A percentile compares a stretch with the other conserved stretches of the same genome.
These are phyloP conservation scores for Aspergillus indologenus DNA, from an alignment of 495 filamentous ascomycete species.

Conservation along the genomic window DNA sequence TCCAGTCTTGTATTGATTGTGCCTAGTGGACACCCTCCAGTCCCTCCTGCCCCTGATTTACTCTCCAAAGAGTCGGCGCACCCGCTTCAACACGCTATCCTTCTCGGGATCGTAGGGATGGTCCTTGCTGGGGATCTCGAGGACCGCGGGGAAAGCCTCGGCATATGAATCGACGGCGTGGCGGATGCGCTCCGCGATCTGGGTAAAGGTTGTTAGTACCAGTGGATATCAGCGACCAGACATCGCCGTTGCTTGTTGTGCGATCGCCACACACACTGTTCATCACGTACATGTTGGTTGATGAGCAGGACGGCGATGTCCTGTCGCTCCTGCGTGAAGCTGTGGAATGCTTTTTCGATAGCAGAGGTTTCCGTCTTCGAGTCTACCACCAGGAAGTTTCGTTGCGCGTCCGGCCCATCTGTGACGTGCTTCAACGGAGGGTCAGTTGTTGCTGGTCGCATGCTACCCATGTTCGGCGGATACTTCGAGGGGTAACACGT, in stretches of 20 bases:
- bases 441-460: constrained; percentile 7
- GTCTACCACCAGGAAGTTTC: constrained; percentile 98
- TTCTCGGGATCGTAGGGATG: constrained; percentile 99
- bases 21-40: constrained; percentile 7
- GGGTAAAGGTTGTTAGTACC: constrained; percentile 9
- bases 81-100: constrained; percentile 91
- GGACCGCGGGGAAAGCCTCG: constrained; percentile 56
- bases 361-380: constrained; percentile 80
- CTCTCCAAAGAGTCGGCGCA: constrained; percentile 89
- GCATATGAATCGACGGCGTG: constrained; percentile 58
- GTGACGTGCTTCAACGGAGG: constrained; percentile 62
- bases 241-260: neutral
- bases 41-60: constrained; percentile 38
- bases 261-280: neutral
- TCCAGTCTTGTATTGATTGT: neutral
- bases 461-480: neutral
- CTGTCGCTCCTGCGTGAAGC: constrained; percentile 82
- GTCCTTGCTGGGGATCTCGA: constrained; percentile 99
- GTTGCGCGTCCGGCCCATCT: constrained; percentile 75
- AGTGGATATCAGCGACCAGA: neutral
- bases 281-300: constrained; percentile 83
- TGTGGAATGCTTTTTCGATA: constrained; percentile 89
- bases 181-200: constrained; percentile 94
- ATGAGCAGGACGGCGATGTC: constrained; percentile 96
- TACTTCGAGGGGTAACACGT: constrained; percentile 35